Percentiles rank a stretch among this genome's conserved stretches.
Conservation (phyloP, 345 rosid genomes). For the Eucalyptus sideroxylon region DNA sequence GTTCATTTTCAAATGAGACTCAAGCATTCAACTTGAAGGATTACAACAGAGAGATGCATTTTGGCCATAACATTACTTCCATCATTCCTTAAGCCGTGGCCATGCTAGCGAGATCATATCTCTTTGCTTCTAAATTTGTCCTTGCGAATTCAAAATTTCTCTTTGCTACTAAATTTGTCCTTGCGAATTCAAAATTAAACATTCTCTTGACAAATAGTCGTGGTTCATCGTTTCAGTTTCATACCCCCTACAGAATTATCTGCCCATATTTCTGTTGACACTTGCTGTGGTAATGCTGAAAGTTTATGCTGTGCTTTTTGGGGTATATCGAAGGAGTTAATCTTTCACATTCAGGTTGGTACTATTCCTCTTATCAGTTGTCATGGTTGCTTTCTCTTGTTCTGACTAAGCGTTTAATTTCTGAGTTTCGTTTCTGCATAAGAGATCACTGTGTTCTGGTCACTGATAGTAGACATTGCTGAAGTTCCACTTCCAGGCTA, state of each 20-base stretch:
- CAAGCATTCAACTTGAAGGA: background rate
- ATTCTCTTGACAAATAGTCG: background rate
- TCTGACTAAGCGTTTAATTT: background rate
- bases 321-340: background rate
- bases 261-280: background rate
- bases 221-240: background rate
- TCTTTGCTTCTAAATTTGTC: background rate
- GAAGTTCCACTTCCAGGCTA: background rate
- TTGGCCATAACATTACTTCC: background rate
- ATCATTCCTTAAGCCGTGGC: background rate
- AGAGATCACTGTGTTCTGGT: background rate
- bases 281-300: background rate
- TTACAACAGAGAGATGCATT: background rate
- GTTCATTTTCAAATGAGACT: background rate
- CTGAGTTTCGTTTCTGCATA: background rate
- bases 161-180: background rate
- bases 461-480: background rate
- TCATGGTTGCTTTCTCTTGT: background rate
- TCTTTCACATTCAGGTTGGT: background rate
- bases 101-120: background rate
- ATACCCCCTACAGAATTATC: background rate
- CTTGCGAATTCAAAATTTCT: background rate
- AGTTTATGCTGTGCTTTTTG: background rate
- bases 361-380: background rate
- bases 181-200: background rate